Evolutionary conservation across 2,329 filamentous ascomycete species (phyloP), one percentile per base, ranked within the genome.

Genomic region (Sclerotinia glacialis): DNA sequence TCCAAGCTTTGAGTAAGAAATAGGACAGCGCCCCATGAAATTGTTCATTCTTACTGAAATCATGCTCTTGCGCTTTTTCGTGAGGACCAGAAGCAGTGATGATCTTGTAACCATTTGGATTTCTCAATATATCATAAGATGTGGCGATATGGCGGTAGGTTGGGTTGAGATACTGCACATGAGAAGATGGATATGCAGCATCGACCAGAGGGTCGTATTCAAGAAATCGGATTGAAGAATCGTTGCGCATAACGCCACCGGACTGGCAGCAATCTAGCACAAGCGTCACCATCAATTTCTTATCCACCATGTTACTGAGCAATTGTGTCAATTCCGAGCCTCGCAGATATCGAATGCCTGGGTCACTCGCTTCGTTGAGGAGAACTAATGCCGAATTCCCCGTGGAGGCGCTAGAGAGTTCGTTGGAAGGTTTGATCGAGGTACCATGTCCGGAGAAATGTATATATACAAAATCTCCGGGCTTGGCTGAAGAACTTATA

Each of bases 331-430:
- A 26, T 64, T n/a, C 40, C 46, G 18, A 23, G 78, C 11, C 93
- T 94, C 21, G 21, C n/a, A 98, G 50, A 62, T 69, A 67, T 1
- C 40, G 40, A 42, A 42, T 1, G 14, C 66, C 68, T 18, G 44
- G 64, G 6, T 69, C 64, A 2, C 34, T 37, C 26, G 1, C 55
- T 34, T n/a, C n/a, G n/a, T n/a, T n/a, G n/a, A n/a, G n/a, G n/a
- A n/a, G n/a, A n/a, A n/a, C n/a, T n/a, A n/a, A n/a, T n/a, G n/a
- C n/a, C n/a, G n/a, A n/a, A n/a, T n/a, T n/a, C n/a, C n/a, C n/a
- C n/a, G n/a, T n/a, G n/a, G n/a, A n/a, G n/a, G n/a, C n/a, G n/a
- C n/a, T n/a, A n/a, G n/a, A n/a, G n/a, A n/a, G n/a, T n/a, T n/a
- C n/a, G n/a, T n/a, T n/a, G n/a, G n/a, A n/a, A n/a, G n/a, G n/a